A percentile compares a stretch with the other conserved stretches of the same genome.
phyloP scores from a whole-genome alignment of 2,329 filamentous ascomycete species.

The Arthrobotrys conoides region DNA sequence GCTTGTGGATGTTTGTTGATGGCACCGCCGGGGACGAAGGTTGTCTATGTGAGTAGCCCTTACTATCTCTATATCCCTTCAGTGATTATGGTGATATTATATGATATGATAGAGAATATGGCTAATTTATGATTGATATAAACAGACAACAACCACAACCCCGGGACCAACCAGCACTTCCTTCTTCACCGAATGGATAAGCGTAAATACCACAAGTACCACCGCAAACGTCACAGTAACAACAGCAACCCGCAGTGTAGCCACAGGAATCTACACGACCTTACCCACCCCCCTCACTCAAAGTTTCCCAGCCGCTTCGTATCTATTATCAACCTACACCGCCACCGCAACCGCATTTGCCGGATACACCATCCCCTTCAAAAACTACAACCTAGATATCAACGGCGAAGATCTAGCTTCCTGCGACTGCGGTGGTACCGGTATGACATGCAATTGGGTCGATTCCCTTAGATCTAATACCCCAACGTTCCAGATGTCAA shows the following conservation, averaged over 20 bases:
- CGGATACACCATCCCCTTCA: background rate
- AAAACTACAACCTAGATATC: slow-evolving; percentile 1
- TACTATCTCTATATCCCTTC: background rate
- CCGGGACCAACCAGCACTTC: background rate
- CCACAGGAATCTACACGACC: background rate
- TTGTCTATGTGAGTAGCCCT: background rate
- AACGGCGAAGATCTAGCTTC: background rate
- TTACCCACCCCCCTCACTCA: background rate
- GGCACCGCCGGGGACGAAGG: background rate
- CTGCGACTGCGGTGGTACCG: background rate
- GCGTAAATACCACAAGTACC: background rate
- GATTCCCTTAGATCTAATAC: background rate
- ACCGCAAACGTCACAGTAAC: background rate
- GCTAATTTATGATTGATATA: no score
- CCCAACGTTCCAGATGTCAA: background rate
- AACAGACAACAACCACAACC: background rate
- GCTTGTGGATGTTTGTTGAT: background rate
- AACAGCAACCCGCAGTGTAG: background rate
- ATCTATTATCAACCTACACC: background rate
- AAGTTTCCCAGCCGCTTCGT: background rate
- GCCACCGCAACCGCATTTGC: background rate
- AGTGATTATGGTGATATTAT: no score
- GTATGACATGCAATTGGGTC: background rate
- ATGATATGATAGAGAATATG: no score
- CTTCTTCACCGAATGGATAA: background rate